Evolutionary conservation across 2,329 filamentous ascomycete genomes (phyloP), one percentile per base, ranked within the genome.

Genomic region (Hypoxylon sp.): DNA sequence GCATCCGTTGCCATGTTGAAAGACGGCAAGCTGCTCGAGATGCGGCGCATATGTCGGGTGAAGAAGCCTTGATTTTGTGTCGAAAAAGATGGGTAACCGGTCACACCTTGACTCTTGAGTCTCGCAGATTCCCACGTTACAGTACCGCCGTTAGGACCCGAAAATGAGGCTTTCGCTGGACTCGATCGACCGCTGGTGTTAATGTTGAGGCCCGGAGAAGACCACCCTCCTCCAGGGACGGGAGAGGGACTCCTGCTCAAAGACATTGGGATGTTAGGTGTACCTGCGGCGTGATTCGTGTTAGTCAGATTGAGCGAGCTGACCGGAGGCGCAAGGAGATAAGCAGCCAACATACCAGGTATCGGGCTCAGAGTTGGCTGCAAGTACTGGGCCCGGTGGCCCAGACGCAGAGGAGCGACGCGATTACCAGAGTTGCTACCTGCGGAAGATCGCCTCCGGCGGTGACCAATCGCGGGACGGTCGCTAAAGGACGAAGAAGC

Each of bases 201-300:
- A 67, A 91, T 89, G 76, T 89, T 91, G 77, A 93, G 86, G 70
- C 90, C 93, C 61, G 92, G 93, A 81, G 91, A 96, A 62, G 93
- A 89, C 94, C 95, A 98, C 74, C 94, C 94, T 77, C 93, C 93
- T 75, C 92, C 91, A 68, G 90, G 91, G 69, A 89, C 87, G 68
- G 94, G 95, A 61, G 93, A 97, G 55, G 94, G 93, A 77, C 93
- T 97, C 81, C 93, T 90, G 73, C 94, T 96, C 69, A 95, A 83
- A 73, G 92, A 92, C 94, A 97, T 97, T 75, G 83, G 81, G 72
- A 80, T 76, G 74, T 82, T 84, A 46, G 88, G 85, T 56, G 85
- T 89, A 76, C 87, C 85, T 87, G 79, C 63, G 60, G 60, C 55
- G 48, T 55, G 56, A 60, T 28, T 21, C 34, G 51, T 50, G 67